These are phyloP conservation scores for Crithidia bombi DNA, from an alignment of 208 protist species.

Conservation along the genomic window DNA sequence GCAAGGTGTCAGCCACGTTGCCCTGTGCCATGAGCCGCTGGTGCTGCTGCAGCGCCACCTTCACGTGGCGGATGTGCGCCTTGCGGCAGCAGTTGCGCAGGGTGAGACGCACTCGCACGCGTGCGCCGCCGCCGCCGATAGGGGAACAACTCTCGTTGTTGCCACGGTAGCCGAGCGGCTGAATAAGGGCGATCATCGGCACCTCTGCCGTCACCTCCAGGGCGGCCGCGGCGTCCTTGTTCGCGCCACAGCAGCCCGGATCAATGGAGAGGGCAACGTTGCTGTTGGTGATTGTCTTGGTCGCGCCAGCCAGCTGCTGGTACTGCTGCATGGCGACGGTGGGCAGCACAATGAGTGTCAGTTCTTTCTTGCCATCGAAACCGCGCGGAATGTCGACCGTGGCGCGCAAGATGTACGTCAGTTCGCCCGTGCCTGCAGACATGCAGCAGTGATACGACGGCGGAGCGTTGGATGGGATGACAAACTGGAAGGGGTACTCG, in stretches of 20 bases:
- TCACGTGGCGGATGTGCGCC: slow-evolving; percentile 24
- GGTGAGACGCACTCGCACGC: neutral
- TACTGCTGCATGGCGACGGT: slow-evolving; percentile 33
- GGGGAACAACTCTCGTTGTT: neutral
- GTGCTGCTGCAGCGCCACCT: slow-evolving; percentile 32
- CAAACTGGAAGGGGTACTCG: slow-evolving; percentile 47
- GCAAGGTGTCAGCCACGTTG: slow-evolving; percentile 1
- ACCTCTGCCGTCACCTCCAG: slow-evolving; percentile 17
- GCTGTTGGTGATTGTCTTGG: neutral
- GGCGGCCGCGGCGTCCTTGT: slow-evolving; percentile 18
- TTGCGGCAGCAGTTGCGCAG: slow-evolving; percentile 26
- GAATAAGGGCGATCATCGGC: slow-evolving; percentile 4
- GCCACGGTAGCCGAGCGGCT: neutral
- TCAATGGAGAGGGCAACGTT: slow-evolving; percentile 26
- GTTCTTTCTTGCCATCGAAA: slow-evolving; percentile 38
- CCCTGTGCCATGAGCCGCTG: slow-evolving; percentile 28
- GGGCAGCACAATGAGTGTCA: slow-evolving; percentile 25
- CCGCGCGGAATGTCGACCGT: slow-evolving; percentile 44
- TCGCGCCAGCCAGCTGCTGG: slow-evolving; percentile 11
- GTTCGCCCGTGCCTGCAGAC: slow-evolving; percentile 6
- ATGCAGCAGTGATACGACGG: slow-evolving; percentile 34
- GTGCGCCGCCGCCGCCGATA: neutral
- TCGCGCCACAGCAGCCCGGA: slow-evolving; percentile 35
- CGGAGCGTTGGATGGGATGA: slow-evolving; percentile 31
- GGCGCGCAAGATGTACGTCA: slow-evolving; percentile 42